These are phyloP conservation scores for Penicillium sp. DNA, from an alignment of 2,329 filamentous ascomycete species.

Conservation along the genomic window DNA sequence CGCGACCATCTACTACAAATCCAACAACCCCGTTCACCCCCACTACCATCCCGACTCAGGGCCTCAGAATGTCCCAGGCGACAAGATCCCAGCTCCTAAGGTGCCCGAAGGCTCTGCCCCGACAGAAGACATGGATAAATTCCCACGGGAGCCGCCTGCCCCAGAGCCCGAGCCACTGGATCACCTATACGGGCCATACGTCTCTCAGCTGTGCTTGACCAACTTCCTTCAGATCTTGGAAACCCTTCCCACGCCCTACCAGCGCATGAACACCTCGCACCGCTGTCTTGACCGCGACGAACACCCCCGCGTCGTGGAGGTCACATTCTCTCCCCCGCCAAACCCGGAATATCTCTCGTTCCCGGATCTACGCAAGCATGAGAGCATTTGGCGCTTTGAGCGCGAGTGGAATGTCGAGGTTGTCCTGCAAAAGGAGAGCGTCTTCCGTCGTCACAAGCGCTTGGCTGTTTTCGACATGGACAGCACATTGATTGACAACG, in stretches of 20 bases:
- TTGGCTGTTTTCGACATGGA: constrained; percentile 99
- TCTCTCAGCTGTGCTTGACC: constrained; percentile 55
- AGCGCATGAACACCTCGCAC: constrained; percentile 47
- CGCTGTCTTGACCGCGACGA: constrained; percentile 48
- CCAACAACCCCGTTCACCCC: constrained; percentile 40
- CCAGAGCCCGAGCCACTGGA: constrained; percentile 54
- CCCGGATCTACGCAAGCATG: constrained; percentile 71
- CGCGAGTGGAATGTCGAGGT: constrained; percentile 86
- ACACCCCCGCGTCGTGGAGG: constrained; percentile 52
- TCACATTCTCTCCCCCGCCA: constrained; percentile 50
- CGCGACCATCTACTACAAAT: constrained; percentile 50
- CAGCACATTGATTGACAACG: constrained; percentile 92
- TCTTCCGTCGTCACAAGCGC: constrained; percentile 76
- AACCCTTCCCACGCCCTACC: constrained; percentile 47
- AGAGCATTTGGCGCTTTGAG: constrained; percentile 80
- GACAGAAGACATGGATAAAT: constrained; percentile 50
- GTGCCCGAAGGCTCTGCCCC: constrained; percentile 48
- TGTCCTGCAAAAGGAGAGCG: constrained; percentile 67
- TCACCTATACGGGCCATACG: constrained; percentile 54
- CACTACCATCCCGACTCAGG: constrained; percentile 50
- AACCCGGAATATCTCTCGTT: constrained; percentile 52
- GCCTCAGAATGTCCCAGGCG: constrained; percentile 32
- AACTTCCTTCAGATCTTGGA: constrained; percentile 55
- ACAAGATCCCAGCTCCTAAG: constrained; percentile 39
- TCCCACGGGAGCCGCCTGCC: constrained; percentile 54